Conservation (phyloP, 495 filamentous ascomycete genomes). For the Podospora fimiseda region DNA sequence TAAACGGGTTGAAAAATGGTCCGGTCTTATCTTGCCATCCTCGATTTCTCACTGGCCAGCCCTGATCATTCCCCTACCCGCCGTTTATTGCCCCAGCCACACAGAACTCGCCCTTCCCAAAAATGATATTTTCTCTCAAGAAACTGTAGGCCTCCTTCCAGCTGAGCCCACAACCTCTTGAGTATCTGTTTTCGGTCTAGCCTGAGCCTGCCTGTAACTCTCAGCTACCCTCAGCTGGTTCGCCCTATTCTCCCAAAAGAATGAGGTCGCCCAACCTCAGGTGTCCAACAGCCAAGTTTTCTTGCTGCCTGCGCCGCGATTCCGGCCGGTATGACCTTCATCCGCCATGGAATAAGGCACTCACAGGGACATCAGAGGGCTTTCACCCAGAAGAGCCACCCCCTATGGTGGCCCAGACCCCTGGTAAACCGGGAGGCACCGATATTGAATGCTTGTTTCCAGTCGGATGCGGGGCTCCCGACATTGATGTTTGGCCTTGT, state of each 20-base stretch:
- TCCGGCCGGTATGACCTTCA: no score
- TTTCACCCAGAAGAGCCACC: no score
- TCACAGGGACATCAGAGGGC: no score
- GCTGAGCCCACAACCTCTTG: slow-evolving; percentile 6
- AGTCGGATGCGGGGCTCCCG: slow-evolving; percentile 4
- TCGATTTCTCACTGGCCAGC: slow-evolving; percentile 4
- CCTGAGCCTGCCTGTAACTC: slow-evolving; percentile 11
- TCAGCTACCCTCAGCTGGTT: slow-evolving; percentile 23
- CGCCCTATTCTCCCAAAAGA: slow-evolving; percentile 1
- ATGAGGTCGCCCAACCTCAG: background rate
- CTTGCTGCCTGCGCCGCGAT: background rate
- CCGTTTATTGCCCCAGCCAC: no score
- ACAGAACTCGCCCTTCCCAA: no score
- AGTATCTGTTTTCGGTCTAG: slow-evolving; percentile 6
- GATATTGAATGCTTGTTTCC: no score
- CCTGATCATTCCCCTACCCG: background rate
- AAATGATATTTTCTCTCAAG: no score
- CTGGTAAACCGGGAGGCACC: no score
- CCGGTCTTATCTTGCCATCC: slow-evolving; percentile 12
- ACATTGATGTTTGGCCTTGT: no score
- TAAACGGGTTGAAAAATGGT: background rate
- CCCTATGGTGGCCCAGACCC: background rate
- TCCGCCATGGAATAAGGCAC: no score
- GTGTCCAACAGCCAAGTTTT: background rate
- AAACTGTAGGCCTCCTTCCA: no score